These are phyloP conservation scores for Singerocomus inundabilis DNA, from an alignment of 1,284 basidiomycete species.

Conservation along the genomic window DNA sequence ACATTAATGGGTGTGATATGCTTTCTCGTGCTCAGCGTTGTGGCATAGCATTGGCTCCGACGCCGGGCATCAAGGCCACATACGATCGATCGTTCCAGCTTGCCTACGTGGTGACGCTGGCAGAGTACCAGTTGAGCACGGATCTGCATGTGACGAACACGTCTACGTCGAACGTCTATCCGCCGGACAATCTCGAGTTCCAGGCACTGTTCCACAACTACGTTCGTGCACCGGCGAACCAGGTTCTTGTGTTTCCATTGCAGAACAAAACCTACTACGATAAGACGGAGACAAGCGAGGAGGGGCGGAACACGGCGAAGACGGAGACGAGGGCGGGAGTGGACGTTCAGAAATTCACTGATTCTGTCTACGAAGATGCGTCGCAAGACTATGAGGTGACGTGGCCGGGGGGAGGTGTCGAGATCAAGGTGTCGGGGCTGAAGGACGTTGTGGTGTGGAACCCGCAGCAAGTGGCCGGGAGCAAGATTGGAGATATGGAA, in stretches of 20 bases:
- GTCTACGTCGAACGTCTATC: slow-evolving; percentile 39
- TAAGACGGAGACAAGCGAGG: slow-evolving; percentile 65
- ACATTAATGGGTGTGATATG: neutral
- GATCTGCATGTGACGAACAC: slow-evolving; percentile 79
- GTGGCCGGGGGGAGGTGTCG: slow-evolving; percentile 58
- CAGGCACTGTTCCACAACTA: slow-evolving; percentile 89
- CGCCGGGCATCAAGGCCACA: slow-evolving; percentile 51
- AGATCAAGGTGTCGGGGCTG: slow-evolving; percentile 59
- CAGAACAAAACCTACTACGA: slow-evolving; percentile 68
- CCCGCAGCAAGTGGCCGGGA: slow-evolving; percentile 66
- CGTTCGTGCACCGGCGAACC: slow-evolving; percentile 62
- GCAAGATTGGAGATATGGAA: slow-evolving; percentile 84
- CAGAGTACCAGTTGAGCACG: slow-evolving; percentile 71
- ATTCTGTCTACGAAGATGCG: slow-evolving; percentile 72
- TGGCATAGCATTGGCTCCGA: slow-evolving; percentile 57
- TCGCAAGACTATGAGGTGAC: slow-evolving; percentile 53
- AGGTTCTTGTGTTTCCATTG: slow-evolving; percentile 59
- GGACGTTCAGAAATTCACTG: slow-evolving; percentile 64
- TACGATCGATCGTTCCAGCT: slow-evolving; percentile 70
- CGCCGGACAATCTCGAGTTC: slow-evolving; percentile 61
- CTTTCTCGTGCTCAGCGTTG: slow-evolving; percentile 6
- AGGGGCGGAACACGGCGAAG: slow-evolving; percentile 52
- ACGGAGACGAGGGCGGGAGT: slow-evolving; percentile 59
- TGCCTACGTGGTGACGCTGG: slow-evolving; percentile 75
- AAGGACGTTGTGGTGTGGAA: slow-evolving; percentile 88